Evolutionary conservation across 495 filamentous ascomycete species (phyloP).

Genomic region (Chaetomium fimeti): DNA sequence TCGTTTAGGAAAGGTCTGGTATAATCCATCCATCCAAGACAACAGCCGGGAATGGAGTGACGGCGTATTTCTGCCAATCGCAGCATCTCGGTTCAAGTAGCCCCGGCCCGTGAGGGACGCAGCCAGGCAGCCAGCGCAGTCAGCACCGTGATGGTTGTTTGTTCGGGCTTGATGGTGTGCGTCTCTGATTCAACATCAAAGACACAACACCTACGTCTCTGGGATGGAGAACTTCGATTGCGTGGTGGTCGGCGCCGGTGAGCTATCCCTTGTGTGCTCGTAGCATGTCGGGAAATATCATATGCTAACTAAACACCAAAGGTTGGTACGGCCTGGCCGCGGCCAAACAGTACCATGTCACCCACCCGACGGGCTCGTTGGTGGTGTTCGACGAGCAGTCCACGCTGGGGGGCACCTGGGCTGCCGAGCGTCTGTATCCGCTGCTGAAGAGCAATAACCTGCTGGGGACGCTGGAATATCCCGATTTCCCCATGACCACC

Average conservation of each 20-base stretch:
- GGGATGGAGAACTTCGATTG: constrained; percentile 37
- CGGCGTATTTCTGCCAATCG: background rate
- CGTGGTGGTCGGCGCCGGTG: constrained; percentile 44
- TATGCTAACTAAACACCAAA: constrained; percentile 5
- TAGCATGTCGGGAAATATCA: background rate
- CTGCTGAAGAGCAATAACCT: constrained; percentile 58
- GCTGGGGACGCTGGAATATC: constrained; percentile 63
- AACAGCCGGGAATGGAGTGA: background rate
- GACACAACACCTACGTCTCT: background rate
- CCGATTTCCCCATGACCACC: constrained; percentile 66
- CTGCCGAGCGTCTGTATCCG: constrained; percentile 58
- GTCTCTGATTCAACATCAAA: background rate
- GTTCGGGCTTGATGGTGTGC: background rate
- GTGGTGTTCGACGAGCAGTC: constrained; percentile 40
- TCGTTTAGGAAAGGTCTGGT: too few relatives aligned
- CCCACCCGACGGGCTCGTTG: constrained; percentile 27
- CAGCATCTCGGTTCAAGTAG: background rate
- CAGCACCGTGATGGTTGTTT: background rate
- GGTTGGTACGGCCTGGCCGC: constrained; percentile 42
- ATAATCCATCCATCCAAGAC: too few relatives aligned
- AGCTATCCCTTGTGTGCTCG: constrained; percentile 11
- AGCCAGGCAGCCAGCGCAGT: background rate
- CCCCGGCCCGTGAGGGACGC: too few relatives aligned
- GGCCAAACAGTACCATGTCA: constrained; percentile 41
- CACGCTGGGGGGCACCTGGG: constrained; percentile 65